Base-by-base conservation (phyloP, 495 filamentous ascomycete genomes). In the Acidiella bohemica region DNA sequence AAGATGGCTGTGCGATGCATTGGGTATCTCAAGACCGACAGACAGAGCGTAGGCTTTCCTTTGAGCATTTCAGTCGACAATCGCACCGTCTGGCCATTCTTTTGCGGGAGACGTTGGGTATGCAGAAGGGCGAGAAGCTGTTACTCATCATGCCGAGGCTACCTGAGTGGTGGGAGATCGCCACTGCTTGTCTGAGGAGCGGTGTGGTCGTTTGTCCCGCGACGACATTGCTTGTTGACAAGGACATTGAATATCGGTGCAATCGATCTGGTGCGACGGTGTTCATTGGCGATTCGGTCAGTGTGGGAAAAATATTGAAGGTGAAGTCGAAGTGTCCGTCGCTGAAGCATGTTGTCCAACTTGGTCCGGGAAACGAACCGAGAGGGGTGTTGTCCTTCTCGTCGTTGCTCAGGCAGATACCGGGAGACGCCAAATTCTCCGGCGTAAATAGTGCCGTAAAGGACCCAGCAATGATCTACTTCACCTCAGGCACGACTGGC, bases 151-250 rank as follows among this genome's bases (percentile, higher is more conserved):
- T 44, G 19, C 43, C 43, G 2, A 18, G 48, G 14, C 19, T 51
- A 9, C 48, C 49, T 17, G 49, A 33, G 14, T 49, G 49, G 49
- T 52, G 49, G 49, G 44, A 47, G 24, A 33, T 52, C 31, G 49
- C 49, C 2, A 40, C 36, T 4, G 49, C 49, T 3, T 31, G 30
- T 22, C 4, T 52, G 2, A 33, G 49, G 12, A 25, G 20, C 14
- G 49, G 49, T 8, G 31, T 52, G 8, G 45, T 49, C 4, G n/a
- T 52, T 2, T 52, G 49, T 41, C 49, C 49, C 14, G 32, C 33
- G 2, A 52, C 49, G 12, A 49, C 49, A 18, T 19, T 52, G 29
- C 20, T 44, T 7, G 45, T 49, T 11, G 49, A 37, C 16, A 52
- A 52, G 24, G 49, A 52, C 26, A 49, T 52, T 35, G 44, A 48